phyloP scores from a whole-genome alignment of 1,139 yeast genomes.

The Magnusiomyces suaveolens region DNA sequence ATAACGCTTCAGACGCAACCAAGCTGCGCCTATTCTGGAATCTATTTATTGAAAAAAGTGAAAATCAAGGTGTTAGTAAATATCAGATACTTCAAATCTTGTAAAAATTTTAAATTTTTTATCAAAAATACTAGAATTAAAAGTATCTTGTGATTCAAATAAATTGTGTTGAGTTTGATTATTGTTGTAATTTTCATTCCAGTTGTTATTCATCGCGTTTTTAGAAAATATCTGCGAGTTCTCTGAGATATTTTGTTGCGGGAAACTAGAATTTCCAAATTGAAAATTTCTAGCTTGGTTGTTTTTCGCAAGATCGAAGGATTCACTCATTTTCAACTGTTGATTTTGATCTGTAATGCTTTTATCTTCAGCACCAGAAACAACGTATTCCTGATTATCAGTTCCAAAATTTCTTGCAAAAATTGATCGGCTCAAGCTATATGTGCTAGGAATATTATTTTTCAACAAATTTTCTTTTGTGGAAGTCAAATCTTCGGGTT shows the following conservation, averaged over 20 bases:
- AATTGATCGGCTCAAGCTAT: background rate
- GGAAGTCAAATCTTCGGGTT: background rate
- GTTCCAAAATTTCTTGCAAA: background rate
- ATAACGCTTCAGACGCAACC: background rate
- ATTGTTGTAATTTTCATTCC: background rate
- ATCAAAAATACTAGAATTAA: background rate
- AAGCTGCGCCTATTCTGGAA: background rate
- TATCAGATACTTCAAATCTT: background rate
- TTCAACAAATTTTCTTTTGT: background rate
- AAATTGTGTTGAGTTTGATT: background rate
- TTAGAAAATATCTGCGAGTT: background rate
- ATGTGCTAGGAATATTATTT: background rate
- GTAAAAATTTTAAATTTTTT: background rate
- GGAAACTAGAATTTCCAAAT: background rate
- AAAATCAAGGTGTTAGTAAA: background rate
- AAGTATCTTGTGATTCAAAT: background rate
- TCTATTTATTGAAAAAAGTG: background rate
- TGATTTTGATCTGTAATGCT: background rate
- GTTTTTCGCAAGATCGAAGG: background rate
- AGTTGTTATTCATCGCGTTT: background rate
- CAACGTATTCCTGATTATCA: background rate
- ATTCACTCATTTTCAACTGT: background rate
- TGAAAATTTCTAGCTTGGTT: background rate
- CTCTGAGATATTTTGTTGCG: background rate
- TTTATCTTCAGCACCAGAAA: background rate